phyloP scores from a whole-genome alignment of 768 basidiomycete genomes.

The Kwoniella pini region DNA sequence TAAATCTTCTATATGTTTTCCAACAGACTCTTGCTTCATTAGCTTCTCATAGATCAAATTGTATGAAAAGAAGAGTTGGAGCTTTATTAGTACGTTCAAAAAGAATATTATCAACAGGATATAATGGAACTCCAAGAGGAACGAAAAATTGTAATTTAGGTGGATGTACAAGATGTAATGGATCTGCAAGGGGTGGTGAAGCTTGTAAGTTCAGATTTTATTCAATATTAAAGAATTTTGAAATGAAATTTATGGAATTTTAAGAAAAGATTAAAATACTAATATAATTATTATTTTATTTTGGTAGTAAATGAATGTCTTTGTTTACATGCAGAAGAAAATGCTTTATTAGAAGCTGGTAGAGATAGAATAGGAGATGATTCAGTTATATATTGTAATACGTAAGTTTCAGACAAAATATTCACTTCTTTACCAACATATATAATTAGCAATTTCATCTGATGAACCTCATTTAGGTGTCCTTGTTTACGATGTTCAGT shows the following conservation, averaged over 20 bases:
- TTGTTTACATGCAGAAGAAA: conserved; percentile 97
- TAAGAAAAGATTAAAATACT: too few relatives aligned
- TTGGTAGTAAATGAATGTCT: conserved; percentile 73
- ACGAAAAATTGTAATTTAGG: conserved; percentile 87
- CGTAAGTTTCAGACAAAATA: conserved; percentile 62
- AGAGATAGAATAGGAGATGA: conserved; percentile 71
- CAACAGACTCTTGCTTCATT: conserved; percentile 89
- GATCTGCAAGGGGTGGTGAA: conserved; percentile 58
- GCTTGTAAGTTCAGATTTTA: conserved; percentile 43
- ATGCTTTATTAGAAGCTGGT: conserved; percentile 91
- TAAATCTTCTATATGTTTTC: too few relatives aligned
- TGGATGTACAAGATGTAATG: conserved; percentile 78
- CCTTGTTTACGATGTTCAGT: conserved; percentile 95
- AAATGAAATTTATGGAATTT: too few relatives aligned
- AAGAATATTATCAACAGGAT: conserved; percentile 60
- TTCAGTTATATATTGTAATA: conserved; percentile 95
- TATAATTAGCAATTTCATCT: too few relatives aligned
- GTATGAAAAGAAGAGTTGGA: conserved; percentile 96
- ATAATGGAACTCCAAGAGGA: conserved; percentile 94
- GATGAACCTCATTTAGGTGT: conserved; percentile 63
- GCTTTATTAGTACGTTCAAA: conserved; percentile 80
- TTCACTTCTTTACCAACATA: too few relatives aligned
- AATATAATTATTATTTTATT: too few relatives aligned
- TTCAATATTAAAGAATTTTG: too few relatives aligned
- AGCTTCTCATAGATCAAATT: conserved; percentile 80